Conservation (phyloP, 1,139 yeast species). For the Saccharomyces hybrid region DNA sequence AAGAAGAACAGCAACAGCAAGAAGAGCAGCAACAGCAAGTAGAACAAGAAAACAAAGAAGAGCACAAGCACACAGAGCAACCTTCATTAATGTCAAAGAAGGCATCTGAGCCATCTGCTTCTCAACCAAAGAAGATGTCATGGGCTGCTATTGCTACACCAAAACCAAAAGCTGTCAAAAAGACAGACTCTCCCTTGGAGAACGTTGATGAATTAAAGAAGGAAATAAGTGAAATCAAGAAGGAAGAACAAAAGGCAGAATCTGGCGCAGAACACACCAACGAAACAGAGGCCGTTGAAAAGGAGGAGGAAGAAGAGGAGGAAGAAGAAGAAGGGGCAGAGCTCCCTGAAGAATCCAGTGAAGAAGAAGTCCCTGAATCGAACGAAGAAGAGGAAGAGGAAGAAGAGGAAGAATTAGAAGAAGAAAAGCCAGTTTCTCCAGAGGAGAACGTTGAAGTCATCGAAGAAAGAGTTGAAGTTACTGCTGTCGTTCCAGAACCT, state of each 20-base stretch:
- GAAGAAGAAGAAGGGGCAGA: slow-evolving; percentile 18
- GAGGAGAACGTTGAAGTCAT: neutral
- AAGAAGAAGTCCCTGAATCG: slow-evolving; percentile 7
- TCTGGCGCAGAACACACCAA: slow-evolving; percentile 3
- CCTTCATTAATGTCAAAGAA: neutral
- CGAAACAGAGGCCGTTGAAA: slow-evolving; percentile 7
- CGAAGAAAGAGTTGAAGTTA: neutral
- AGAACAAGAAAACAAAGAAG: slow-evolving; percentile 1
- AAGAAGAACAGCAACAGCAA: neutral
- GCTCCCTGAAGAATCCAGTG: slow-evolving; percentile 13
- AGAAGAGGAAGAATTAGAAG: slow-evolving; percentile 1
- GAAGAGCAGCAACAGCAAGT: neutral
- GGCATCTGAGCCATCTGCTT: slow-evolving; percentile 2
- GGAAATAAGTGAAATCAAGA: slow-evolving; percentile 3
- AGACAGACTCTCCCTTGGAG: slow-evolving; percentile 7
- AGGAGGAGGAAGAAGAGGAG: slow-evolving; percentile 8
- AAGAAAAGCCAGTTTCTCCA: slow-evolving; percentile 2
- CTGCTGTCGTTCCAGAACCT: neutral
- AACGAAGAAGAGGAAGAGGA: slow-evolving; percentile 1
- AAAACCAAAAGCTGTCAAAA: slow-evolving; percentile 24
- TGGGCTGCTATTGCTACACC: slow-evolving; percentile 39
- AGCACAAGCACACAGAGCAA: neutral
- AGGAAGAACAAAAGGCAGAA: slow-evolving; percentile 4
- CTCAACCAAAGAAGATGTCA: slow-evolving; percentile 29
- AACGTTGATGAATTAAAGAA: slow-evolving; percentile 8